Evolutionary conservation across 257 asterid genomes (phyloP).

Genomic region (Solanum chaucha): DNA sequence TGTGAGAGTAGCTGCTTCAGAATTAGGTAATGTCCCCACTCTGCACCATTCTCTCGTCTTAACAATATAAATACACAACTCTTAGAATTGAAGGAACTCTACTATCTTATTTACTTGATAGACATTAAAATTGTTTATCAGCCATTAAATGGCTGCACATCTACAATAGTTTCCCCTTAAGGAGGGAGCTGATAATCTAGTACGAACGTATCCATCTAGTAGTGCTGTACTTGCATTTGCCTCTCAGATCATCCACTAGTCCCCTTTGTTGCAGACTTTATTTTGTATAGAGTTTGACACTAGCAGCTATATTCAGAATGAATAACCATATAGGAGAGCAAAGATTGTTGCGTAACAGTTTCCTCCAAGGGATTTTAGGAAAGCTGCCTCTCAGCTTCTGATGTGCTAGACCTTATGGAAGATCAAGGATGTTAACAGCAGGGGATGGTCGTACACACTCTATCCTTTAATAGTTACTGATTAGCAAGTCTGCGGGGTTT

Average conservation of each 20-base stretch:
- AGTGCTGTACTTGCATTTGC: background rate
- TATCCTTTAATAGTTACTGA: background rate
- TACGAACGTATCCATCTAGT: background rate
- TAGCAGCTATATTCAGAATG: background rate
- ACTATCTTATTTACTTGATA: background rate
- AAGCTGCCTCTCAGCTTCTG: background rate
- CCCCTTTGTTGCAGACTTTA: background rate
- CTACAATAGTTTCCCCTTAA: background rate
- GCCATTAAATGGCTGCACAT: background rate
- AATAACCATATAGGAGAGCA: background rate
- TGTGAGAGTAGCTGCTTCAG: conserved; percentile 1
- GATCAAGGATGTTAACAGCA: background rate
- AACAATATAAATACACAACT: background rate
- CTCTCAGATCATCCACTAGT: background rate
- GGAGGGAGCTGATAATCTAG: background rate
- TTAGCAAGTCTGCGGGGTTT: background rate
- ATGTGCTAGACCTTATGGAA: background rate
- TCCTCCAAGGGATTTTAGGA: background rate
- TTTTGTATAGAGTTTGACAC: background rate
- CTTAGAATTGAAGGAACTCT: background rate
- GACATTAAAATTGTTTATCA: background rate
- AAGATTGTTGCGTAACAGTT: background rate
- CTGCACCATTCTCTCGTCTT: background rate
- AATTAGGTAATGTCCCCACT: background rate
- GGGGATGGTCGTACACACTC: background rate